Evolutionary conservation across 1,139 yeast species (phyloP), one percentile per base, ranked within the genome.

Genomic region (Blastobotrys proliferans): DNA sequence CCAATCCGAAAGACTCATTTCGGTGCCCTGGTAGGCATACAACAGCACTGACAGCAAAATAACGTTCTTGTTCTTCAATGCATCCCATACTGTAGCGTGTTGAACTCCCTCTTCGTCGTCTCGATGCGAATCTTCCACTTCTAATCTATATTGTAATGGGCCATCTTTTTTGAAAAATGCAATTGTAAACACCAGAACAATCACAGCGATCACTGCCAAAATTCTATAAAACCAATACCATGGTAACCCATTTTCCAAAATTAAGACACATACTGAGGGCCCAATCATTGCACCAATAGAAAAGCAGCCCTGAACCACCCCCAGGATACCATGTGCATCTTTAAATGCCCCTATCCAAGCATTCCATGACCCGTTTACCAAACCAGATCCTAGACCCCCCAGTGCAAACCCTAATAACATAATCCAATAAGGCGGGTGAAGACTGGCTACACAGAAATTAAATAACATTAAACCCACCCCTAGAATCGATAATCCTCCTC

Each of bases 1-100:
- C 87, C 87, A 81, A 24, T 85, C 85, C 25, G 81, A 84, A 52
- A 79, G 59, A 0, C 82, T 66, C n/a, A 81, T 84, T 57, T 81
- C 87, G 2, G 76, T 69, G 4, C 87, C 87, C 57, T 79, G 82
- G 52, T 81, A 81, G 52, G 74, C 75, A 39, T 81, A 70, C 11
- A 78, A 70, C 50, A 76, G 79, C 13, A 74, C 52, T 2, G 83
- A 70, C 27, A 74, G 56, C 5, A 74, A 51, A 84, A 85, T 80
- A 1, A 82, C 51, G 17, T 41, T 45, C 36, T 29, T 40, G 19
- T 44, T 45, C 20, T 43, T 30, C 29, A 43, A 25, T 2, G 49
- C 49, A 16, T 40, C 44, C 43, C 43, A 35, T 10, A 40, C 37
- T 2, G 46, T 33, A 13, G 46, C 34, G n/a, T 26, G 19, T 10